Percentiles rank a stretch among this genome's conserved stretches.
Evolutionary conservation across 2,329 filamentous ascomycete genomes (phyloP).

Genomic region (Ophiostoma ulmi): DNA sequence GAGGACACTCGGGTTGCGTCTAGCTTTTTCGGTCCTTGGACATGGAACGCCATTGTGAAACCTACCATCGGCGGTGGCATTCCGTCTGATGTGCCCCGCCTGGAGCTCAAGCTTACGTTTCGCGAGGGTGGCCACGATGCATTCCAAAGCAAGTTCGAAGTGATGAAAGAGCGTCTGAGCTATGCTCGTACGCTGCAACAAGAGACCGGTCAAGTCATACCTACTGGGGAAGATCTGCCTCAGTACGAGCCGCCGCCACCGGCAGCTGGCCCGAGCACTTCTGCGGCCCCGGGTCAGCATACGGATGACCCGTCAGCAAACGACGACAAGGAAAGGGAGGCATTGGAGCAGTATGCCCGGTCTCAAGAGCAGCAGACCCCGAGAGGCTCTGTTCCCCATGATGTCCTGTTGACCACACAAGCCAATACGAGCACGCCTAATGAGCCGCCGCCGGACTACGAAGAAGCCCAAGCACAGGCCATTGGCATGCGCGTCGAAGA

Average conservation of each 20-base stretch:
- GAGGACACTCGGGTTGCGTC: conserved; percentile 81
- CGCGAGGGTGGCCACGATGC: conserved; percentile 94
- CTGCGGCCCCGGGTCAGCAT: not conserved
- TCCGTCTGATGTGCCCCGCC: conserved; percentile 62
- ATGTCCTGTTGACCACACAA: conserved; percentile 16
- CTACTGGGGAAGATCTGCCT: conserved; percentile 78
- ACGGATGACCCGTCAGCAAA: conserved; percentile 3
- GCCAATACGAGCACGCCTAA: conserved; percentile 44
- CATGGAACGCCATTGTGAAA: conserved; percentile 75
- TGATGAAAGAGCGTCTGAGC: conserved; percentile 75
- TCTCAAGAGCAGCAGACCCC: conserved; percentile 27
- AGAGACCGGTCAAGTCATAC: conserved; percentile 58
- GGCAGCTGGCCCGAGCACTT: not conserved
- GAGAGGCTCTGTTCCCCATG: conserved; percentile 16
- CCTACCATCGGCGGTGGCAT: conserved; percentile 81
- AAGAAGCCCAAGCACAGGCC: conserved; percentile 76
- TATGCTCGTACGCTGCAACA: conserved; percentile 73
- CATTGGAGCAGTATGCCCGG: conserved; percentile 28
- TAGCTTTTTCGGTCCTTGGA: conserved; percentile 89
- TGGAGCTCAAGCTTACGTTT: conserved; percentile 83
- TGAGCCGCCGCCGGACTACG: conserved; percentile 86
- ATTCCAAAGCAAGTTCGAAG: conserved; percentile 76
- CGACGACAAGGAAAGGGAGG: conserved; percentile 20
- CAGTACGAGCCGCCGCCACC: conserved; percentile 61
- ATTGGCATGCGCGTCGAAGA: conserved; percentile 58